These are phyloP conservation scores for Breviolum minutum DNA, from an alignment of 73 alveolate species.

Conservation along the genomic window DNA sequence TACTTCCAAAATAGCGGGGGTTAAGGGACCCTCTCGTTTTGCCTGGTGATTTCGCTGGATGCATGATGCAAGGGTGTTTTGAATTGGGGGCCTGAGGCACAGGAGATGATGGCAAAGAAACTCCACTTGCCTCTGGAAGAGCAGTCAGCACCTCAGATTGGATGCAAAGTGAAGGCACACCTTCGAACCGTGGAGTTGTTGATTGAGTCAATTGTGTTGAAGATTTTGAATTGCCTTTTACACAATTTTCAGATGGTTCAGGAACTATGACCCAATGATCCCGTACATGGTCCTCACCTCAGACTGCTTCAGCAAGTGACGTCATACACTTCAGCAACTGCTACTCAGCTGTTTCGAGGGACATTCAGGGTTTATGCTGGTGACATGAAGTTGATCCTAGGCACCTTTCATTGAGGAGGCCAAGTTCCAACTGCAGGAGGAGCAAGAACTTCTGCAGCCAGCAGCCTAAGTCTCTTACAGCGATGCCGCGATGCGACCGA, in stretches of 20 bases:
- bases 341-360: neutral
- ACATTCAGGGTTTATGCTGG: neutral
- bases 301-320: neutral
- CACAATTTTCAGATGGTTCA: neutral
- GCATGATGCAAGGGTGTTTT: neutral
- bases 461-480: neutral
- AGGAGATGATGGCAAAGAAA: constrained; percentile 70
- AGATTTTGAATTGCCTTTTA: neutral
- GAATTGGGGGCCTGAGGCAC: constrained; percentile 1
- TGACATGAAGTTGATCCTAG: neutral
- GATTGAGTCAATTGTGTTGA: neutral
- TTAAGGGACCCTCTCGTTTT: too few species aligned
- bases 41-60: too few species aligned
- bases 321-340: too few species aligned
- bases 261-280: constrained; percentile 79
- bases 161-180: neutral
- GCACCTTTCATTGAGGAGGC: constrained; percentile 84
- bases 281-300: constrained; percentile 42
- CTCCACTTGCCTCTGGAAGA: constrained; percentile 48
- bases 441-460: constrained; percentile 49
- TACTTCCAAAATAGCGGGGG: too few species aligned
- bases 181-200: neutral
- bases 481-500: neutral
- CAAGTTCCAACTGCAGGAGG: constrained; percentile 65
- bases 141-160: neutral